Base-by-base conservation (phyloP, 345 rosid genomes). In the Luvunga scandens region DNA sequence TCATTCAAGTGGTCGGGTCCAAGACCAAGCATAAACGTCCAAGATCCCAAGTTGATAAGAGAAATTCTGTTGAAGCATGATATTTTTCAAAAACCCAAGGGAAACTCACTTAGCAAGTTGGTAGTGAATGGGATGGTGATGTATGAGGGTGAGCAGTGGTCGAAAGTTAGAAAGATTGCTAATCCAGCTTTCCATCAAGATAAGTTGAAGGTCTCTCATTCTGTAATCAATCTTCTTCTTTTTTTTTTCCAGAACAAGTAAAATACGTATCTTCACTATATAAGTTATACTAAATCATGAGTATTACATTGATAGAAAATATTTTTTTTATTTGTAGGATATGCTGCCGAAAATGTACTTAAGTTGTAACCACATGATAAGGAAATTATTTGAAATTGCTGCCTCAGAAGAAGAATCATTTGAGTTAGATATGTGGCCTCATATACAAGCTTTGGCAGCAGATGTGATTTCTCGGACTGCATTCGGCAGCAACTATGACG, bases 401-500 rank as follows among this genome's bases (percentile, higher is more conserved):
- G 57, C 22, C 57, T 53, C 22, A 5, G 22, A 53, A 4, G 57
- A 53, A 53, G 57, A 53, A 53, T 53, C 57, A 53, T 53, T 53
- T 53, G 57, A 53, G 57, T 16, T 53, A 53, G 57, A 53, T 53
- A 53, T 53, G 22, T 53, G 57, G 57, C 57, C 57, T 53, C 57
- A 18, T 53, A 18, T 53, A 16, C 57, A 53, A 53, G 22, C 57
- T 53, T 53, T 53, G 22, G 57, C 57, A 53, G 57, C 57, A 1
- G 57, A 53, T 53, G 57, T 53, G 57, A 53, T 53, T 53, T 53
- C 57, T 16, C 66, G 88, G 71, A 80, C 87, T 6, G 88, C 90
- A 27, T 87, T 89, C 61, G 91, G 90, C 18, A 87, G 88, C 38
- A 87, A 82, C 75, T 85, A 76, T 27, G 75, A 86, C 66, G 87